These are phyloP conservation scores for Talaromyces rugulosus DNA, from an alignment of 2,329 filamentous ascomycete genomes.

Conservation along the genomic window DNA sequence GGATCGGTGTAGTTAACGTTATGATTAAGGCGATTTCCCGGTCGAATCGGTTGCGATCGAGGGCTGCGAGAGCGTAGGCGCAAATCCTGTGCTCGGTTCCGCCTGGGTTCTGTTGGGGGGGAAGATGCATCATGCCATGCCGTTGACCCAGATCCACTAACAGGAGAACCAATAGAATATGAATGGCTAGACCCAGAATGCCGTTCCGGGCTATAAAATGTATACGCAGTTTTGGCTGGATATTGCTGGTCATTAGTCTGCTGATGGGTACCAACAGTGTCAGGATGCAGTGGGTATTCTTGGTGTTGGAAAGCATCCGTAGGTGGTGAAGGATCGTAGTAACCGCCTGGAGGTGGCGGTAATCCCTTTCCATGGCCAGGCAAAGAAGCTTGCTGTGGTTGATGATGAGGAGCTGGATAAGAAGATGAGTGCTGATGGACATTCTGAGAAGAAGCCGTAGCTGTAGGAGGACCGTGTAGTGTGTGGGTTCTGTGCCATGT, in stretches of 20 bases:
- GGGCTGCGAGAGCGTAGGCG: constrained; percentile 36
- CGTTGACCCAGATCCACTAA: constrained; percentile 8
- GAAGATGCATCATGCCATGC: constrained; percentile 5
- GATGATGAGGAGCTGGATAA: neutral
- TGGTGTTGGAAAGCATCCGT: neutral
- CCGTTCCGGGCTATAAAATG: constrained; percentile 1
- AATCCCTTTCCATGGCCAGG: neutral
- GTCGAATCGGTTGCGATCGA: constrained; percentile 21
- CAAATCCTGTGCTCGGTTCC: constrained; percentile 28
- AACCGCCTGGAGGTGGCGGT: constrained; percentile 13
- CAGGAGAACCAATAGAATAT: constrained; percentile 2
- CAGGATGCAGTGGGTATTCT: neutral
- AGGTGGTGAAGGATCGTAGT: constrained; percentile 20
- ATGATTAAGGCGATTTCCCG: constrained; percentile 20
- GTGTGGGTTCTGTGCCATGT: neutral
- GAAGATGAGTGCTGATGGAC: neutral
- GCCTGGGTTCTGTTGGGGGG: constrained; percentile 15
- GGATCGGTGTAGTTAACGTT: constrained; percentile 21
- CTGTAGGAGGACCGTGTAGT: neutral
- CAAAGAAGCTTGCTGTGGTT: neutral
- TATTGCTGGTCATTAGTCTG: neutral
- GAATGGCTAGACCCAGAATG: neutral
- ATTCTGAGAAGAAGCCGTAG: neutral
- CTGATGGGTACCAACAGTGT: neutral
- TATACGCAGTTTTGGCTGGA: neutral